Evolutionary conservation across 345 rosid species (phyloP).

Genomic region (Hypericum perforatum): DNA sequence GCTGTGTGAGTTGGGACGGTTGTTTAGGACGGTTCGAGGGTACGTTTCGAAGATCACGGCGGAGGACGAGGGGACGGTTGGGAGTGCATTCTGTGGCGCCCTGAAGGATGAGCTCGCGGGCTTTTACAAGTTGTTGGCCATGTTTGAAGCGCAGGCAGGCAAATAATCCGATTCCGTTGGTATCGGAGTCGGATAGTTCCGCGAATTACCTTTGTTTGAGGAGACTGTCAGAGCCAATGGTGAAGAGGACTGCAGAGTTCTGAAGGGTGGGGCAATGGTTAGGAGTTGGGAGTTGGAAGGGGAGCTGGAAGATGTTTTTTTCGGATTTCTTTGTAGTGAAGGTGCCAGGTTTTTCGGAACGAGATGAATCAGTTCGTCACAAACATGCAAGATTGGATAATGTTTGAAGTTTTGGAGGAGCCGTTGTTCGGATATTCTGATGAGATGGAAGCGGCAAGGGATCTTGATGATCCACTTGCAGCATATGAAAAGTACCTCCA

Average conservation of each 20-base stretch:
- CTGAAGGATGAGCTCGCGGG: slow-evolving; percentile 81
- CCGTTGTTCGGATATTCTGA: slow-evolving; percentile 83
- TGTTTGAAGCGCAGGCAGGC: slow-evolving; percentile 79
- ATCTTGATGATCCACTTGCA: slow-evolving; percentile 89
- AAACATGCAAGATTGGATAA: slow-evolving; percentile 90
- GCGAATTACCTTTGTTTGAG: slow-evolving; percentile 72
- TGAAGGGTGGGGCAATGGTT: slow-evolving; percentile 97
- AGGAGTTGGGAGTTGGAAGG: slow-evolving; percentile 99
- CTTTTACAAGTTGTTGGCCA: slow-evolving; percentile 81
- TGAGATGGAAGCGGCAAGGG: slow-evolving; percentile 89
- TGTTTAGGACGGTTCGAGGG: slow-evolving; percentile 75
- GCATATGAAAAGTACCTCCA: slow-evolving; percentile 91
- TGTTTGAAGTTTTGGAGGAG: slow-evolving; percentile 97
- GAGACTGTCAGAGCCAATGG: slow-evolving; percentile 81
- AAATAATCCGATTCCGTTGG: slow-evolving; percentile 89
- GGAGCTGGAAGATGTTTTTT: slow-evolving; percentile 84
- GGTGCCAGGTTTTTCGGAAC: slow-evolving; percentile 91
- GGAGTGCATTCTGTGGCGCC: slow-evolving; percentile 94
- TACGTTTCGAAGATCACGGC: slow-evolving; percentile 72
- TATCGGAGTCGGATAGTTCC: slow-evolving; percentile 55
- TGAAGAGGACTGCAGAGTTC: slow-evolving; percentile 84
- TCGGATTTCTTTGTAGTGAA: slow-evolving; percentile 79
- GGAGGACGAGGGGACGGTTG: slow-evolving; percentile 81
- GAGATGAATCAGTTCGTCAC: slow-evolving; percentile 98
- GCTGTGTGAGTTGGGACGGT: slow-evolving; percentile 93